These are phyloP conservation scores for Puccinia hordei DNA, from an alignment of 1,284 basidiomycete genomes.

Conservation along the genomic window DNA sequence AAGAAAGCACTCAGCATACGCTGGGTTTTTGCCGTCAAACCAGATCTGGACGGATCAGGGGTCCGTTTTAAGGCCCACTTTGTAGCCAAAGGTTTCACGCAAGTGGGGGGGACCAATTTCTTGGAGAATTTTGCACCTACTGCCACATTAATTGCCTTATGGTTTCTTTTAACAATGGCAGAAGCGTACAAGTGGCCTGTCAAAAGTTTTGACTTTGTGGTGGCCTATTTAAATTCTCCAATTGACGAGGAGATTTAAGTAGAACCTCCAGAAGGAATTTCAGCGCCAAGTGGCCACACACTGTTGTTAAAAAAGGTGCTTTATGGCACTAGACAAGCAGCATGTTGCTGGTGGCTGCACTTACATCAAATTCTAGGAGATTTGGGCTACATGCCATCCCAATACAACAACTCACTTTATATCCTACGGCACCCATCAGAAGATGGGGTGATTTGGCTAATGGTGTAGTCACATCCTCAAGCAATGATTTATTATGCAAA, in stretches of 20 bases:
- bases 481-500: background rate
- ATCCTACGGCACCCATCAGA: background rate
- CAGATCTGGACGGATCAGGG: background rate
- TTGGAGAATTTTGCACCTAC: background rate
- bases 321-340: background rate
- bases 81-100: constrained; percentile 11
- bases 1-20: background rate
- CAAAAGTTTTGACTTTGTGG: constrained; percentile 7
- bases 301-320: background rate
- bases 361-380: background rate
- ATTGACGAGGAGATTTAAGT: background rate
- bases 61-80: background rate
- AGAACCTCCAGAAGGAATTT: background rate
- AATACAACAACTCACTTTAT: background rate
- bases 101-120: background rate
- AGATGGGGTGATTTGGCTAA: constrained; percentile 9
- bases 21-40: constrained; percentile 12
- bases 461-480: background rate
- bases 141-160: background rate
- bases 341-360: constrained; percentile 14
- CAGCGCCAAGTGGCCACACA: background rate
- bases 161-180: background rate
- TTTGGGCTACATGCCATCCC: background rate
- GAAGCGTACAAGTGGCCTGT: background rate
- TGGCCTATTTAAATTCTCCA: too few species aligned